Conservation (phyloP, 177 flowering plant species). For the Vitis hybrid region DNA sequence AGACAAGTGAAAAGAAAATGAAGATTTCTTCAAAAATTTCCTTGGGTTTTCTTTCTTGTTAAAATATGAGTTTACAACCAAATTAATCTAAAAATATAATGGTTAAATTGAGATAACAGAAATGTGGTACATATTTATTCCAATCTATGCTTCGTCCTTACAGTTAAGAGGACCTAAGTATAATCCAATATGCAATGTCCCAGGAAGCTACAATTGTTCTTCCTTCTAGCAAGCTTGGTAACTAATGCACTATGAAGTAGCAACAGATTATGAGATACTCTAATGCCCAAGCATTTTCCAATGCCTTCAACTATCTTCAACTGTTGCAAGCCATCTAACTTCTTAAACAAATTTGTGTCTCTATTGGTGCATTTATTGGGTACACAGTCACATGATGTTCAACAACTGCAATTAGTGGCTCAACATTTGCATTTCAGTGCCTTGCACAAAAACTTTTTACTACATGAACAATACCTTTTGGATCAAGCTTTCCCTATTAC, state of each 20-base stretch:
- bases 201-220: constrained; percentile 15
- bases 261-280: constrained; percentile 67
- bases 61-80: too few relatives aligned
- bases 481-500: constrained; percentile 7
- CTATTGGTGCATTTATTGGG: constrained; percentile 62
- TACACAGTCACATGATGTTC: constrained; percentile 60
- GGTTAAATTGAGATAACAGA: too few relatives aligned
- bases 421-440: constrained; percentile 78
- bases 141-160: too few relatives aligned
- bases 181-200: too few relatives aligned
- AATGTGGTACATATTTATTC: too few relatives aligned
- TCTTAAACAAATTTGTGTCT: constrained; percentile 9
- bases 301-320: too few relatives aligned
- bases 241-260: constrained; percentile 63
- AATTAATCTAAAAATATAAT: too few relatives aligned
- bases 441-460: constrained; percentile 59
- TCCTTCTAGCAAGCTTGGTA: constrained; percentile 40
- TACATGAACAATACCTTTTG: constrained; percentile 66
- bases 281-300: background rate
- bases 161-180: too few relatives aligned
- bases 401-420: constrained; percentile 43
- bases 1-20: too few relatives aligned
- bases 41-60: too few relatives aligned
- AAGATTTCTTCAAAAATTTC: too few relatives aligned
- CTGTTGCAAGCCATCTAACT: too few relatives aligned